Percentiles rank a stretch among this genome's conserved stretches.
Evolutionary conservation across 2,329 filamentous ascomycete species (phyloP).

Genomic region (Phialemoniopsis sp.): DNA sequence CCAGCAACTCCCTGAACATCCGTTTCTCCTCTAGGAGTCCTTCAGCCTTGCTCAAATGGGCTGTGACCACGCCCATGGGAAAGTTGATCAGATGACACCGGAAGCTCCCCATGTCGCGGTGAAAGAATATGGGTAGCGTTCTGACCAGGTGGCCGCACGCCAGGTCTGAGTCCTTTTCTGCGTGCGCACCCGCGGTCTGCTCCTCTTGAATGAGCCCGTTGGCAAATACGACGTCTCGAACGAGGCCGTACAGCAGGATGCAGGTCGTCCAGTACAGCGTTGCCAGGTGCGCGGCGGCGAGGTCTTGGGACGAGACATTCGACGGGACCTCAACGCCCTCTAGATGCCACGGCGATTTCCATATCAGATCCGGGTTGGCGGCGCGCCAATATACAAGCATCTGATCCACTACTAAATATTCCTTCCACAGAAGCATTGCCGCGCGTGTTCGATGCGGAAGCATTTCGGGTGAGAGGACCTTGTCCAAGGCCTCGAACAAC

Average conservation of each 20-base stretch:
- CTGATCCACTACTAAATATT: constrained; percentile 4
- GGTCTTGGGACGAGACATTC: constrained; percentile 9
- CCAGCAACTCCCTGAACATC: constrained; percentile 8
- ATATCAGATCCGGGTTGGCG: background rate
- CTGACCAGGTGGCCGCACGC: no score
- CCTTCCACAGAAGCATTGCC: background rate
- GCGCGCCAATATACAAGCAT: constrained; percentile 10
- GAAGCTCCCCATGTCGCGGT: constrained; percentile 11
- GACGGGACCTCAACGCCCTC: background rate
- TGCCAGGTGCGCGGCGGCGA: constrained; percentile 12
- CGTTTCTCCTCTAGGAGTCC: constrained; percentile 4
- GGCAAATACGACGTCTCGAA: constrained; percentile 5
- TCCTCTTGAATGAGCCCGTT: constrained; percentile 9
- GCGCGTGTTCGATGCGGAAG: background rate
- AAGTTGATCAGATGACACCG: constrained; percentile 12
- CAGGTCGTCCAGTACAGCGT: constrained; percentile 9
- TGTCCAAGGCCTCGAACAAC: constrained; percentile 12
- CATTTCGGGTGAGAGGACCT: no score
- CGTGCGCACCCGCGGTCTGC: constrained; percentile 8
- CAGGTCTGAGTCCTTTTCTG: no score
- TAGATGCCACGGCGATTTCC: constrained; percentile 7
- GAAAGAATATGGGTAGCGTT: no score
- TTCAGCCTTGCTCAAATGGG: background rate
- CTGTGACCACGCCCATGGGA: constrained; percentile 10
- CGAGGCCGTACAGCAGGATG: constrained; percentile 12